Evolutionary conservation across 2,329 filamentous ascomycete genomes (phyloP), one percentile per base, ranked within the genome.

Genomic region (Trichoderma arundinaceum): DNA sequence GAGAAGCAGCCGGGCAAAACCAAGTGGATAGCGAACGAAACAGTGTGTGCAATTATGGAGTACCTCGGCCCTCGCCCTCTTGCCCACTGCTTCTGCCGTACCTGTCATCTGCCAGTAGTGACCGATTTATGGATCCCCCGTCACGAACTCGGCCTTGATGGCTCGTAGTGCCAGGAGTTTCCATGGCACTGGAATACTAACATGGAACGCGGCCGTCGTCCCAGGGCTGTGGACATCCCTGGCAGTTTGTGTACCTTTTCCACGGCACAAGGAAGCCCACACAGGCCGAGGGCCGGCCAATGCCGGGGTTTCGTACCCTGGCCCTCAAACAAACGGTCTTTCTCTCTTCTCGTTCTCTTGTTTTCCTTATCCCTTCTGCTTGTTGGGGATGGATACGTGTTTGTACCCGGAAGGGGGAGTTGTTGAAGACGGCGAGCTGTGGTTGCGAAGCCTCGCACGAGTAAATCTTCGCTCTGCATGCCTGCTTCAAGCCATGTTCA

Each of bases 21-120:
- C 12, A 54, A 54, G 52, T 38, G 32, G 33, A 53, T 13, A 53
- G 22, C 8, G 19, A 57, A 17, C 22, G 9, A 43, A 22, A 58
- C 53, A 58, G 44, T 60, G 57, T 60, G 57, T 22, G 57, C 57
- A 41, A 60, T 60, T 60, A 60, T 51, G 57, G 57, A 51, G 57
- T 41, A 17, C 33, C 35, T 60, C 33, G 35, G 19, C 13, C 19
- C 44, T 60, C 19, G 12, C 35, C 19, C 44, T 35, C 19, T 28
- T 41, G 22, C 2, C 22, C 22, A 28, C 22, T 28, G 22, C 22
- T 28, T 28, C 22, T 28, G 22, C 22, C 22, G 22, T 28, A 28
- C 22, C 22, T 28, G 22, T 28, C 22, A 28, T 28, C 22, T 28
- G 22, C 22, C 22, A 28, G 22, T 28, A 28, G 22, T 28, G 22